Percentiles rank a stretch among this genome's conserved stretches.
Evolutionary conservation across 176 grass and related monocot genomes (phyloP).

Genomic region (Ampelocalamus luodianensis): DNA sequence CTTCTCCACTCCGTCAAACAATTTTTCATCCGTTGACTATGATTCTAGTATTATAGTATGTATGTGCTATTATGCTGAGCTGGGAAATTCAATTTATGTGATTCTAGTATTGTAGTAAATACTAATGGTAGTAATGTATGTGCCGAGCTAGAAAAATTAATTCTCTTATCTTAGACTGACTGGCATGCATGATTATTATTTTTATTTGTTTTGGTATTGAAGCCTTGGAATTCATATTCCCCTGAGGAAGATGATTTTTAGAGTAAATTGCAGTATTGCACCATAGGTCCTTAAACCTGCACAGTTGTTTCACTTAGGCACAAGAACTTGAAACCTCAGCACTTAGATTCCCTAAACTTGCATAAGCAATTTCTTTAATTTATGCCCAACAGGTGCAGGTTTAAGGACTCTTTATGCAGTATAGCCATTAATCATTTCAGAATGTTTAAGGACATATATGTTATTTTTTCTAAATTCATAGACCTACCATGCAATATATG

Average conservation of each 20-base stretch:
- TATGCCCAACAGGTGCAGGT: neutral
- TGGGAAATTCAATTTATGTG: neutral
- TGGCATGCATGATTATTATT: neutral
- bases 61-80: neutral
- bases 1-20: neutral
- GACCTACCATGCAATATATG: neutral
- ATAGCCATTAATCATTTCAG: neutral
- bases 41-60: neutral
- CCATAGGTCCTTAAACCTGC: neutral
- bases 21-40: neutral
- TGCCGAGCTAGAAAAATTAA: neutral
- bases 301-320: neutral
- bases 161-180: neutral
- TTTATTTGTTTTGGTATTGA: neutral
- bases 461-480: neutral
- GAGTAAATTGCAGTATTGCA: neutral
- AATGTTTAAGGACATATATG: neutral
- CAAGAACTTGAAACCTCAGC: neutral
- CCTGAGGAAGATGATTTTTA: neutral
- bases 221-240: neutral
- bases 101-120: neutral
- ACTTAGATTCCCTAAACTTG: neutral
- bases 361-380: neutral
- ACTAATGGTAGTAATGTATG: neutral
- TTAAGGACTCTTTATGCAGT: neutral